Base-by-base conservation (phyloP, 2,329 filamentous ascomycete genomes). In the Trichoderma polysporum region DNA sequence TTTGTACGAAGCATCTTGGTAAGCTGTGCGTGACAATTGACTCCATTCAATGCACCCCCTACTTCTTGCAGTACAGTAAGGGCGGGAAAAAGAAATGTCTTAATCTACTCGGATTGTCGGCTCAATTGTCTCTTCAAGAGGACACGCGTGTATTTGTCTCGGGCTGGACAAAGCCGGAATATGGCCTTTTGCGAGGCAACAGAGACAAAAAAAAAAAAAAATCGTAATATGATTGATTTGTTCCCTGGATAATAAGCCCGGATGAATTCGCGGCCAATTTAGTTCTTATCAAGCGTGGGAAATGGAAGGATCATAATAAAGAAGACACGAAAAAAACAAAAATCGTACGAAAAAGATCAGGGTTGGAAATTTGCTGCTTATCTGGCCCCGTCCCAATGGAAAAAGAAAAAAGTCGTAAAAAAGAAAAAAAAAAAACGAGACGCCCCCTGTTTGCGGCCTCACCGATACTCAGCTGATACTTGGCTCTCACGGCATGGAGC, bases 401-500 rank as follows among this genome's bases (percentile, higher is more conserved):
- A 25, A 31, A 19, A 49, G 49, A 29, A 52, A n/a, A 52, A 62
- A 41, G 41, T 5, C 12, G 41, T 9, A n/a, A 53, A 41, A 19
- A 54, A 41, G 2, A 13, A 29, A 19, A 27, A 52, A 41, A 4
- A 56, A 56, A 56, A 56, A 25, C 29, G 19, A 17, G 25, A 13
- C n/a, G 13, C 15, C 37, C 50, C 61, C 37, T 64, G 61, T 17
- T 35, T 64, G 61, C 61, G 61, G 61, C 37, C 61, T 64, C 50
- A 54, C 61, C 61, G 61, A 64, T 64, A 64, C 62, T 49, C 62
- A 35, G 54, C 62, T 41, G 52, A 31, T 58, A 66, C 62, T 27
- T 66, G 15, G 31, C 29, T 19, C 15, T 8, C 17, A 3, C 53
- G 27, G 52, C 53, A 66, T 31, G 49, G 15, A 22, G 33, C 52